Base-by-base conservation (phyloP, 1,139 yeast species). In the Geotrichum histeridarum region DNA sequence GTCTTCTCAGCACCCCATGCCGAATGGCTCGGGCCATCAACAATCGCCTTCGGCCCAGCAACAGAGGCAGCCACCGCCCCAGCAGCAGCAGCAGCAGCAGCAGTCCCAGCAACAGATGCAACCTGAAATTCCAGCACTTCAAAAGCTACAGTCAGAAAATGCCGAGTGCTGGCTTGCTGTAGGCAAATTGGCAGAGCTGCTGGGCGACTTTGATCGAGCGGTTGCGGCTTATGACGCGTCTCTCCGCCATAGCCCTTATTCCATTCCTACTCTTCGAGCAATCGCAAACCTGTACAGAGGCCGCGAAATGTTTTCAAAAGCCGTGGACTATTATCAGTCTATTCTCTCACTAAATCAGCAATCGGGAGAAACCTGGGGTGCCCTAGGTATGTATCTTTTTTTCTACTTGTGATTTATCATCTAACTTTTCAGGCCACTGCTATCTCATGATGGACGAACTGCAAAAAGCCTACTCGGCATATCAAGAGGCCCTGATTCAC, bases 341-440 rank as follows among this genome's bases (percentile, higher is more conserved):
- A 95, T 96, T 2, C 74, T 93, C 58, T 80, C 85, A 58, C 78
- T 86, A 58, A 83, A 84, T 64, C 94, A 91, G 18, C 94, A 87
- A 67, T 85, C 89, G 62, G 97, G 98, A 56, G 98, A 91, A 65
- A 88, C 95, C 42, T 93, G 99, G 99, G 98, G 98, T 0, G 79
- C 94, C 27, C 75, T 93, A 62, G 61, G 59, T 53, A 50, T 12
- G 55, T 41, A 14, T 18, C 38, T 18, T 22, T 15, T 7, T 4
- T 12, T 11, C 27, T 17, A 4, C 7, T 9, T 14, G 18, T 12
- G 8, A 9, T 38, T 38, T 38, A 11, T 32, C 15, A 14, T 30
- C 14, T 37, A n/a, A 33, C 31, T 12, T 27, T 41, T 30, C 50
- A 50, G 98, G 99, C 50, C 99, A 93, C 72, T 94, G 99, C 73